Evolutionary conservation across 2,329 filamentous ascomycete genomes (phyloP).

Genomic region (Exophiala mesophila): DNA sequence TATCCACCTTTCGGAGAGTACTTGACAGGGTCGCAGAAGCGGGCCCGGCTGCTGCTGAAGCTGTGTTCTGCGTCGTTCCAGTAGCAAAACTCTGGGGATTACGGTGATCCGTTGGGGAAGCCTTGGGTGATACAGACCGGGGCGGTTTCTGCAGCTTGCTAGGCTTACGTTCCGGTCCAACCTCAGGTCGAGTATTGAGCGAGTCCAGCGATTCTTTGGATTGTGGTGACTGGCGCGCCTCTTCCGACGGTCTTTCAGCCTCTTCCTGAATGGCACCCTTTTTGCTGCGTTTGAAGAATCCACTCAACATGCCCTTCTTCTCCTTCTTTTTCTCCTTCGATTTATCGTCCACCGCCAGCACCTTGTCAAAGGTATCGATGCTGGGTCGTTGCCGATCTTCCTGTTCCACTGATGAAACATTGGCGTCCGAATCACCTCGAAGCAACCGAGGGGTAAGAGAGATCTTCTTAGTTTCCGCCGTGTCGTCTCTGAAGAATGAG

Average conservation of each 20-base stretch:
- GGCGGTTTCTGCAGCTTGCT: conserved; percentile 69
- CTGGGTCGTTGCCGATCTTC: conserved; percentile 56
- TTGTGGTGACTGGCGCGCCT: conserved; percentile 45
- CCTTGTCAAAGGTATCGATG: conserved; percentile 71
- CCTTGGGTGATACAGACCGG: conserved; percentile 34
- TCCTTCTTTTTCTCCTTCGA: conserved; percentile 68
- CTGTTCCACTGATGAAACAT: conserved; percentile 77
- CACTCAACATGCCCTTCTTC: conserved; percentile 70
- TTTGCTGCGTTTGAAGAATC: conserved; percentile 61
- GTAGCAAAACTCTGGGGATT: conserved; percentile 28
- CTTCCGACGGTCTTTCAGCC: conserved; percentile 57
- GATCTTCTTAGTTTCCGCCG: conserved; percentile 92
- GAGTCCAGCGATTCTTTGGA: conserved; percentile 44
- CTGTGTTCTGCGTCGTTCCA: conserved; percentile 18
- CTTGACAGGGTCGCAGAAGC: conserved; percentile 15
- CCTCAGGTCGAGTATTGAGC: conserved; percentile 31
- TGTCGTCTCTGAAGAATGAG: conserved; percentile 96
- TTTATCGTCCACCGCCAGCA: conserved; percentile 53
- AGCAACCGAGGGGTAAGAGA: conserved; percentile 89
- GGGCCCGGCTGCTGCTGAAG: conserved; percentile 14
- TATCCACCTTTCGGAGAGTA: conserved; percentile 15
- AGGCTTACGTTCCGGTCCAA: conserved; percentile 50
- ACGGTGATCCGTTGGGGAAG: conserved; percentile 27
- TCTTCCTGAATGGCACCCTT: conserved; percentile 45
- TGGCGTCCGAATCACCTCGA: conserved; percentile 77